Conservation (phyloP, 495 filamentous ascomycete genomes). For the Melanomma pulvis-pyrius region DNA sequence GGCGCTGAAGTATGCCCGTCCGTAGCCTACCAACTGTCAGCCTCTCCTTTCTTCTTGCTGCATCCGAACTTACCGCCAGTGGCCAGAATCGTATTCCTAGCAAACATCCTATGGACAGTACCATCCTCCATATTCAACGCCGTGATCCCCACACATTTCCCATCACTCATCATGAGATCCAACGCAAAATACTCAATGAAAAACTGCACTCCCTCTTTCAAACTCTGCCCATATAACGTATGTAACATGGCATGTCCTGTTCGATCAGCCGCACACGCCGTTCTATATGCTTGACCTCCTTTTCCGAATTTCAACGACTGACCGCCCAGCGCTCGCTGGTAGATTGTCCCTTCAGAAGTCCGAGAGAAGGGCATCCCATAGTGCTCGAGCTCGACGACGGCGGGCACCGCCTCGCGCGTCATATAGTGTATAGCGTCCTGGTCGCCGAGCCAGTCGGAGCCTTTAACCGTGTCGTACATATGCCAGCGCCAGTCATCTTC, state of each 20-base stretch:
- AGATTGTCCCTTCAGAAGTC: constrained; percentile 96
- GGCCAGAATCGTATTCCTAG: constrained; percentile 93
- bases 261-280: constrained; percentile 92
- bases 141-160: constrained; percentile 92
- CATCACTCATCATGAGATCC: constrained; percentile 95
- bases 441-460: constrained; percentile 98
- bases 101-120: constrained; percentile 92
- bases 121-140: constrained; percentile 99
- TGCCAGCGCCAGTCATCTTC: constrained; percentile 98
- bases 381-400: constrained; percentile 93
- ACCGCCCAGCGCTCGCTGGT: constrained; percentile 97
- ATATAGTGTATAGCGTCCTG: constrained; percentile 99
- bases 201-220: constrained; percentile 96
- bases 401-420: constrained; percentile 89
- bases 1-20: constrained; percentile 96
- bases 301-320: constrained; percentile 94
- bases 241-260: constrained; percentile 97
- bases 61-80: constrained; percentile 59
- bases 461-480: constrained; percentile 99
- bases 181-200: constrained; percentile 99
- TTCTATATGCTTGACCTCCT: constrained; percentile 96
- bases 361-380: constrained; percentile 98
- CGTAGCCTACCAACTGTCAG: constrained; percentile 66
- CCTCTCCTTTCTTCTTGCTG: background rate
- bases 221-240: constrained; percentile 96